Base-by-base conservation (phyloP, 2,329 filamentous ascomycete species). In the Cladosporium halotolerans region DNA sequence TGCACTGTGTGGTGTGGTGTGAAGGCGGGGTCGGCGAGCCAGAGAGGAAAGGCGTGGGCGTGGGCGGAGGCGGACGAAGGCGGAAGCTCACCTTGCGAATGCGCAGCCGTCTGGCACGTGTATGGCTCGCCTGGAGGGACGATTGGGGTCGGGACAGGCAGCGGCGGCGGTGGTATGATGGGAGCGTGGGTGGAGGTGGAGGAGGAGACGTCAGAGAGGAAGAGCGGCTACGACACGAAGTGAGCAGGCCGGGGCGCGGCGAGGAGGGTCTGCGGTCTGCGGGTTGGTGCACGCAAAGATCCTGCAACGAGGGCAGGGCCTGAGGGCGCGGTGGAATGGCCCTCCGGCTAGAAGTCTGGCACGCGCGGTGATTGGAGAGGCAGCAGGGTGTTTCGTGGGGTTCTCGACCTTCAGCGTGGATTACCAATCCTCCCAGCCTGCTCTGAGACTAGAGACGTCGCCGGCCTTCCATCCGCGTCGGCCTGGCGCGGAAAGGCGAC, bases 1-100 rank as follows among this genome's bases (percentile, higher is more conserved):
- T 28, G 23, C 23, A 28, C 5, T 28, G 23, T 7, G 23, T 7
- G 23, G 23, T 28, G 38, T 14, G 40, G 34, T 51, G 14, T 14
- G 23, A 28, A 28, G 40, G 48, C 39, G 48, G 48, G 48, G 40
- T 38, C 28, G 48, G 32, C 48, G 48, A 44, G 28, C 8, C 34
- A n/a, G 10, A 14, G 23, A 28, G 23, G 23, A 28, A 28, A 28
- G 23, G 36, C 16, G 36, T 14, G 36, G 8, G 23, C 23, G 46
- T n/a, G 34, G 47, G 47, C 16, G 32, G 39, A 3, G 9, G 14
- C 39, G 16, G 31, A 40, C 40, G 40, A 40, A 44, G 48, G 32
- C 40, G 48, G 40, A 44, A 44, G 40, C 40, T 42, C 40, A 42
- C 40, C 40, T 42, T 42, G 40, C 40, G 40, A 42, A 19, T 9